Conservation (phyloP, 202 grass and related monocot genomes). For the Cymbopogon flexuosus region DNA sequence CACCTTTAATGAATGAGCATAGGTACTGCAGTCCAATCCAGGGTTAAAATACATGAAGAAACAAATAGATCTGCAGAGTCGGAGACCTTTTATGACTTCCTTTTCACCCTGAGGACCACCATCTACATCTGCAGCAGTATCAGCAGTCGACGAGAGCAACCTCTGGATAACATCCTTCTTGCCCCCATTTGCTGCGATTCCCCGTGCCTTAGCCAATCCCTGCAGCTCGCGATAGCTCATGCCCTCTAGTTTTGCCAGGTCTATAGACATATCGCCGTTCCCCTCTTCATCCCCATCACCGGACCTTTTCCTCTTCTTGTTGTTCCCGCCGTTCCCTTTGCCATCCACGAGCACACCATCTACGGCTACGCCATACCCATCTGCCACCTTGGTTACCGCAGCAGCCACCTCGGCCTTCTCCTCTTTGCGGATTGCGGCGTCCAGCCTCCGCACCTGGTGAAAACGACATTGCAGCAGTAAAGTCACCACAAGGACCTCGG, state of each 20-base stretch:
- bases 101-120: conserved; percentile 20
- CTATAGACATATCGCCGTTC: conserved; percentile 10
- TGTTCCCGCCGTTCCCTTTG: background rate
- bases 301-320: conserved; percentile 26
- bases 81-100: conserved; percentile 26
- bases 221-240: conserved; percentile 61
- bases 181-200: conserved; percentile 42
- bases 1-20: background rate
- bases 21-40: background rate
- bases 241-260: conserved; percentile 42
- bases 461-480: background rate
- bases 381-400: background rate
- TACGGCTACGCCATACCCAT: background rate
- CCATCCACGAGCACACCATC: conserved; percentile 21
- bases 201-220: conserved; percentile 48
- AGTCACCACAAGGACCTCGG: background rate
- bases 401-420: conserved; percentile 9
- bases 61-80: background rate
- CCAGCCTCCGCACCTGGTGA: conserved; percentile 45
- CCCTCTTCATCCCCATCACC: conserved; percentile 12
- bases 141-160: conserved; percentile 28
- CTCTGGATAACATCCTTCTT: conserved; percentile 57
- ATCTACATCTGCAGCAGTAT: conserved; percentile 13
- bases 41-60: background rate
- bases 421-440: conserved; percentile 47